Base-by-base conservation (phyloP, 225 moss, liverwort and hornwort genomes). In the Marchantia polymorpha region DNA sequence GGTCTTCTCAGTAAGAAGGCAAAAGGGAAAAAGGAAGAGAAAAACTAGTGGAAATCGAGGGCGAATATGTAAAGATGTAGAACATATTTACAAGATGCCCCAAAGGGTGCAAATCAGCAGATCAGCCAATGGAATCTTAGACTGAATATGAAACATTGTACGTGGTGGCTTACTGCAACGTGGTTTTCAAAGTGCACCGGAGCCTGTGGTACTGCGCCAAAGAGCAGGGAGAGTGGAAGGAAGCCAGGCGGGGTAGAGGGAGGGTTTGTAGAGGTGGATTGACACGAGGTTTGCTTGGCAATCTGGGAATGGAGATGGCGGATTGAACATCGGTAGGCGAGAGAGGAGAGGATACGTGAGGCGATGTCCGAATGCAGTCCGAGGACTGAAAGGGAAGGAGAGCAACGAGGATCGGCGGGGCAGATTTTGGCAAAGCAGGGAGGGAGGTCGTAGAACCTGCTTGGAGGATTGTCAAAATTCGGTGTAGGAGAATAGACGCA, bases 101-200 rank as follows among this genome's bases (percentile, higher is more conserved):
- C 72, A 52, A 72, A 52, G 51, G 72, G 72, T 72, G 51, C 72
- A 72, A 52, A 25, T 25, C 17, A 25, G 51, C 72, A 72, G 25
- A 25, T 25, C 3, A 25, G 51, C 72, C 72, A 52, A 52, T 72
- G 26, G 50, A 52, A 52, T 48, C 47, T 17, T 19, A 8, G 27
- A 47, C 15, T 48, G 17, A 19, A 48, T 17, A 47, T 69, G 69
- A 48, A 47, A 47, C 47, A 48, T 69, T 19, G 69, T 22, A 72
- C 23, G 52, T 72, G 72, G 23, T 72, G 39, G 72, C 52, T 15
- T 0, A 3, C 12, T 25, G 23, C 47, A 8, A 7, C 69, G 16
- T 52, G 52, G 20, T 51, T n/a, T 39, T 10, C 39, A 39, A 48
- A 8, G 47, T 0, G 46, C 7, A 17, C 19, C 8, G 47, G 46